Percentiles rank a stretch among this genome's conserved stretches.
Evolutionary conservation across 176 grass and related monocot species (phyloP).

Genomic region (Zoysia japonica): DNA sequence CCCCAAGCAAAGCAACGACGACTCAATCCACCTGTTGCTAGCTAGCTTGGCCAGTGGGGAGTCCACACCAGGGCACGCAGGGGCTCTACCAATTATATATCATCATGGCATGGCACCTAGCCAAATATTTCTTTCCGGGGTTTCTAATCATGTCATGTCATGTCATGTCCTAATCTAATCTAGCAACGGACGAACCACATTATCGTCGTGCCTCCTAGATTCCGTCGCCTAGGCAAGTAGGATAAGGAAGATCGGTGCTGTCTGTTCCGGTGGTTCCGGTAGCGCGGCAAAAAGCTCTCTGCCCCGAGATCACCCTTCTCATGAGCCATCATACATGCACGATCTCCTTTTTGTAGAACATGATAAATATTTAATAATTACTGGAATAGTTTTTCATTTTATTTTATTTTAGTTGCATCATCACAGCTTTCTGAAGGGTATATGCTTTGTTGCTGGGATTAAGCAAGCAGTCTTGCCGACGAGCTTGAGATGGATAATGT

Average conservation of each 20-base stretch:
- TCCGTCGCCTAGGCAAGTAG: slow-evolving; percentile 25
- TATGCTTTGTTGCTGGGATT: slow-evolving; percentile 7
- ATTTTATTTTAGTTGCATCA: background rate
- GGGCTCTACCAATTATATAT: background rate
- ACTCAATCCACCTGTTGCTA: background rate
- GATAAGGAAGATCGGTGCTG: background rate
- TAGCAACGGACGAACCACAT: background rate
- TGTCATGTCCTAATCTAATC: slow-evolving; percentile 7
- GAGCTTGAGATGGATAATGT: background rate
- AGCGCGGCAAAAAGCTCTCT: slow-evolving; percentile 17
- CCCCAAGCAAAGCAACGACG: background rate
- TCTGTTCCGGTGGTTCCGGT: background rate
- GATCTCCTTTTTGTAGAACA: background rate
- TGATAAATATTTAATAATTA: no score
- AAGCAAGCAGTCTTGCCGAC: background rate
- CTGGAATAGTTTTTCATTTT: no score
- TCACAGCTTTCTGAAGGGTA: background rate
- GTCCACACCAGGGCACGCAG: slow-evolving; percentile 24
- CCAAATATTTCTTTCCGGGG: background rate
- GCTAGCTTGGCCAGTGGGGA: slow-evolving; percentile 27
- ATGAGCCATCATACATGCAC: slow-evolving; percentile 1
- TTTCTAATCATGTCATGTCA: slow-evolving; percentile 14
- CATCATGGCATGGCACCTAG: background rate
- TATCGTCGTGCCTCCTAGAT: slow-evolving; percentile 34
- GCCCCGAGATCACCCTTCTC: background rate